A percentile compares a stretch with the other conserved stretches of the same genome.
These are phyloP conservation scores for Balamuthia mandrillaris DNA, from an alignment of 208 protist species.

Conservation along the genomic window DNA sequence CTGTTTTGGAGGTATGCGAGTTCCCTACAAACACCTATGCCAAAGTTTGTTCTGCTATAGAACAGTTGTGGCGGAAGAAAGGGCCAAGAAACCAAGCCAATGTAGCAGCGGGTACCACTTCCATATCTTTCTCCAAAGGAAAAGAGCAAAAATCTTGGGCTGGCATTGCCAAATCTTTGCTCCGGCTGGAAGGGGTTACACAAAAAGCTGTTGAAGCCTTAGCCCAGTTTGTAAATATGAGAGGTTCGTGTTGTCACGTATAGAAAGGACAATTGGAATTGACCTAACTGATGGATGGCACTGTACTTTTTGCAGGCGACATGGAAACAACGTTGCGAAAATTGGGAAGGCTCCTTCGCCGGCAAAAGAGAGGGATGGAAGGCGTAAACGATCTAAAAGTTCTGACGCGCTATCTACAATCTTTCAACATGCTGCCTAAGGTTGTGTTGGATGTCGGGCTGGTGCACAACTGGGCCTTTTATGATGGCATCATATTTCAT, in stretches of 20 bases:
- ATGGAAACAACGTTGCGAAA: neutral
- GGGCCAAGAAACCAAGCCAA: neutral
- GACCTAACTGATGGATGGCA: neutral
- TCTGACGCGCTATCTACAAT: slow-evolving; percentile 32
- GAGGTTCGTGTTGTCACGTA: neutral
- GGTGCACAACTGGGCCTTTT: slow-evolving; percentile 51
- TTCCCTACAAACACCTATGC: slow-evolving; percentile 6
- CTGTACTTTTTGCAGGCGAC: neutral
- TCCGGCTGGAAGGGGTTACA: neutral
- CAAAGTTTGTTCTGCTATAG: slow-evolving; percentile 25
- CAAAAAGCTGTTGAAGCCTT: neutral
- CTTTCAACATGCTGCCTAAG: slow-evolving; percentile 43
- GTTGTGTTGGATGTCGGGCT: slow-evolving; percentile 47
- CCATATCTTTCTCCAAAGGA: neutral
- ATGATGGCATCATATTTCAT: slow-evolving; percentile 56
- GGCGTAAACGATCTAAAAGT: slow-evolving; percentile 28
- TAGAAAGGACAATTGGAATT: neutral
- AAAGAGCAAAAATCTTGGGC: neutral
- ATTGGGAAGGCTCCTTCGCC: neutral
- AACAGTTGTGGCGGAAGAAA: slow-evolving; percentile 13
- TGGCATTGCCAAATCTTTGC: slow-evolving; percentile 3
- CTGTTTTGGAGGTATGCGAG: slow-evolving; percentile 33
- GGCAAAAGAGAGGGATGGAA: neutral
- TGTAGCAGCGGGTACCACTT: neutral
- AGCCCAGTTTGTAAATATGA: neutral